Base-by-base conservation (phyloP, 371 early-diverging fungal species). In the Chytridium lagenaria region DNA sequence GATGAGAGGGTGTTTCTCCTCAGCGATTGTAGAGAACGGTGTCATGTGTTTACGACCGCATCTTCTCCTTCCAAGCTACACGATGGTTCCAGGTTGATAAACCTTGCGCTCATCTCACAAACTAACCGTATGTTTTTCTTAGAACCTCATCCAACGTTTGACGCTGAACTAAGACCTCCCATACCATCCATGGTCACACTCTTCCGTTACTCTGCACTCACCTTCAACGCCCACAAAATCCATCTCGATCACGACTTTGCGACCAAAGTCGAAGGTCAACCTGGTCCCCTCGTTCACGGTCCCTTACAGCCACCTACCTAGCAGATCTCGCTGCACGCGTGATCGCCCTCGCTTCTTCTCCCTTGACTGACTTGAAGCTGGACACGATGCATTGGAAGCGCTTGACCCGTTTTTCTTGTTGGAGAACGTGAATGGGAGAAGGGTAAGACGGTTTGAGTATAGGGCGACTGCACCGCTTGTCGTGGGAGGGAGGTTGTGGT, bases 191-290 rank as follows among this genome's bases (percentile, higher is more conserved):
- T 38, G 63, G 38, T 61, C 33, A 31, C 63, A 10, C 36, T 61
- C 39, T 95, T 95, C 81, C 81, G 94, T 30, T 95, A 91, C 80
- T 93, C 94, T 28, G 94, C 95, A 16, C 70, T 94, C 65, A 92
- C 93, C 0, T 95, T 91, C 81, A 94, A 94, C 77, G 87, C 89
- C 59, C 95, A 95, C 76, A 85, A 85, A 38, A 93, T 95, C 55
- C 95, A 94, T 75, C 94, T 90, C 79, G 93, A 95, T 75, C 80
- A 86, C 44, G 73, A 74, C 1, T 93, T 93, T 74, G 87, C 91
- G 26, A 84, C 84, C 30, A 71, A 85, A 28, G 76, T 86, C 1
- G 95, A 95, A 75, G 87, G 88, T 19, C 92, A 93, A 67, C 88
- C 90, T 61, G 88, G 72, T 38, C 15, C 51, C 52, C 71, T 94